Evolutionary conservation across 202 grass and related monocot genomes (phyloP), one percentile per base, ranked within the genome.

Genomic region (Setaria viridis): DNA sequence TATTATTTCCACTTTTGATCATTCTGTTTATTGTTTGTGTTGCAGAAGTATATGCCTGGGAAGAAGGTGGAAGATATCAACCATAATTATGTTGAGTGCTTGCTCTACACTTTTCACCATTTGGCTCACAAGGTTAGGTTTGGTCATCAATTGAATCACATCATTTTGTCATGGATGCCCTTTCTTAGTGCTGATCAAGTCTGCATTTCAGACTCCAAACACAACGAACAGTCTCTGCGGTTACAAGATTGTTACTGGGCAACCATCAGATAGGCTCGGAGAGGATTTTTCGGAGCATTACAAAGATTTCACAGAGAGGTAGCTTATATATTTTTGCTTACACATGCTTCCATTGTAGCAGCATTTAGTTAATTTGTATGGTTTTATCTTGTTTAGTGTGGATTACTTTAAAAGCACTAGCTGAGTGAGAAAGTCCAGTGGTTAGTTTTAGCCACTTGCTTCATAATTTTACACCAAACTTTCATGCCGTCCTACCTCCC

Each of bases 201-300:
- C 30, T 90, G 67, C 56, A 75, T 81, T 91, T 64, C 79, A 99
- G 97, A 97, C 94, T 74, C 97, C 97, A 81, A 99, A 99, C 80
- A 94, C 94, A 12, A 99, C 97, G 50, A 99, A 99, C 74, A 99
- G 94, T 85, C 90, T 99, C 59, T 99, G 92, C 66, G 97, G 97
- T 67, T 99, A 97, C 90, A 99, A 93, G 90, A 99, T 99, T 66
- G 97, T 99, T 79, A 99, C 94, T 72, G 97, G 97, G 41, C 97
- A 99, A 70, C 97, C 97, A 53, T 99, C 97, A 50, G 94, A 99
- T 86, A 94, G 97, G 82, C 92, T 99, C 70, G 97, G 97, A 80
- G 97, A 99, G 59, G 97, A 97, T 84, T 99, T 99, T 74, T 94
- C 97, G 34, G 92, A 94, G 74, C 80, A 93, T 34, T 87, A 94